Evolutionary conservation across 192 early-diverging fungal species (phyloP).

Genomic region (Backusella tuberculispora): DNA sequence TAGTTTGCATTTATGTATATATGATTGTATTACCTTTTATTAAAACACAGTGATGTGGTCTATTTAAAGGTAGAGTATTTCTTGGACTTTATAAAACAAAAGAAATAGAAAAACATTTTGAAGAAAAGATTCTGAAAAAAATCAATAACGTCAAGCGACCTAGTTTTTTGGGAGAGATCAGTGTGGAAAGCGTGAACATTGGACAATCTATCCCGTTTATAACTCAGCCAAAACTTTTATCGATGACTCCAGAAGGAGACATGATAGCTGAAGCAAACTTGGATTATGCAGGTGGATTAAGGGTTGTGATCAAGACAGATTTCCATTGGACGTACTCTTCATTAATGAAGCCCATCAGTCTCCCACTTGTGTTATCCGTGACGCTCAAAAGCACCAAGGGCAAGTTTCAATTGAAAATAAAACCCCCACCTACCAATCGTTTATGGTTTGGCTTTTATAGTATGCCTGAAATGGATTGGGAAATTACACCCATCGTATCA

Average conservation of each 20-base stretch:
- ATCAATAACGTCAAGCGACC: constrained; percentile 63
- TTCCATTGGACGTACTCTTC: constrained; percentile 61
- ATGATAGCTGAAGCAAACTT: constrained; percentile 74
- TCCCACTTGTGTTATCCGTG: constrained; percentile 79
- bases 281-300: constrained; percentile 66
- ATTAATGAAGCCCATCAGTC: constrained; percentile 63
- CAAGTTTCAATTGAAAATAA: constrained; percentile 74
- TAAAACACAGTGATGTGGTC: too few relatives aligned
- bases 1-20: background rate
- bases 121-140: constrained; percentile 61
- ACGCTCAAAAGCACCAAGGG: constrained; percentile 75
- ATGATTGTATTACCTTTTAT: too few relatives aligned
- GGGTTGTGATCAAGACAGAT: constrained; percentile 71
- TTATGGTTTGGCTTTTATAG: constrained; percentile 88
- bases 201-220: constrained; percentile 81
- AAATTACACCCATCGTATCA: constrained; percentile 79
- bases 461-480: constrained; percentile 72
- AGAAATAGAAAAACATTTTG: background rate
- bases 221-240: constrained; percentile 73
- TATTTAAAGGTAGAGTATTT: constrained; percentile 62
- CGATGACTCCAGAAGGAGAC: constrained; percentile 73
- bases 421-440: constrained; percentile 80
- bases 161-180: constrained; percentile 80
- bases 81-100: constrained; percentile 74
- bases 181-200: constrained; percentile 72